Conservation (phyloP, 192 early-diverging fungal genomes). For the Coemansia sp. region DNA sequence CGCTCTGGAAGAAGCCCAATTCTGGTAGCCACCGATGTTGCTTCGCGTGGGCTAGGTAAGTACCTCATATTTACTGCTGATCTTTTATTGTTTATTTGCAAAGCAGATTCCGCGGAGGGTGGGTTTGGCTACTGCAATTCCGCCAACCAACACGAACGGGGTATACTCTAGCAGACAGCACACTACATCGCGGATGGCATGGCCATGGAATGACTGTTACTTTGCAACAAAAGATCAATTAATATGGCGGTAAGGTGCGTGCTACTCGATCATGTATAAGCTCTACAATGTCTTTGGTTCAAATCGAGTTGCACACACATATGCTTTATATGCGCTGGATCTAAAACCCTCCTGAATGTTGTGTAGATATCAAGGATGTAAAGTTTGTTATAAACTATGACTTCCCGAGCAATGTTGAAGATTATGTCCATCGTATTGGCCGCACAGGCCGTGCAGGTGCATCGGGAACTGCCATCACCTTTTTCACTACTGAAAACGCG, state of each 20-base stretch:
- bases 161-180: too few species aligned
- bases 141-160: too few species aligned
- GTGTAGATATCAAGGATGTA: conserved; percentile 85
- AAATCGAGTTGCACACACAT: not conserved
- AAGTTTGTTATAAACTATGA: conserved; percentile 97
- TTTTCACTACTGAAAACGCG: conserved; percentile 89
- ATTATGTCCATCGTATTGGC: conserved; percentile 93
- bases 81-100: too few species aligned
- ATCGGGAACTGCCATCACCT: conserved; percentile 86
- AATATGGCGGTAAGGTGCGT: not conserved
- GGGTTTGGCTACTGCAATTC: too few species aligned
- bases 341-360: not conserved
- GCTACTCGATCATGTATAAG: too few species aligned
- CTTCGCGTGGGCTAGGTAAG: conserved; percentile 93
- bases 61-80: not conserved
- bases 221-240: not conserved
- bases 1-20: conserved; percentile 81
- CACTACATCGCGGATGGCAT: too few species aligned
- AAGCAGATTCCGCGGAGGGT: too few species aligned
- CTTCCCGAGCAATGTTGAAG: conserved; percentile 88
- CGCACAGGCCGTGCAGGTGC: conserved; percentile 93
- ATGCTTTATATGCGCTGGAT: not conserved
- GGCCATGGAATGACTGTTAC: too few species aligned
- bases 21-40: conserved; percentile 99
- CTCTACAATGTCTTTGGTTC: too few species aligned